phyloP scores from a whole-genome alignment of 495 filamentous ascomycete species.

The Talaromyces thailandensis region DNA sequence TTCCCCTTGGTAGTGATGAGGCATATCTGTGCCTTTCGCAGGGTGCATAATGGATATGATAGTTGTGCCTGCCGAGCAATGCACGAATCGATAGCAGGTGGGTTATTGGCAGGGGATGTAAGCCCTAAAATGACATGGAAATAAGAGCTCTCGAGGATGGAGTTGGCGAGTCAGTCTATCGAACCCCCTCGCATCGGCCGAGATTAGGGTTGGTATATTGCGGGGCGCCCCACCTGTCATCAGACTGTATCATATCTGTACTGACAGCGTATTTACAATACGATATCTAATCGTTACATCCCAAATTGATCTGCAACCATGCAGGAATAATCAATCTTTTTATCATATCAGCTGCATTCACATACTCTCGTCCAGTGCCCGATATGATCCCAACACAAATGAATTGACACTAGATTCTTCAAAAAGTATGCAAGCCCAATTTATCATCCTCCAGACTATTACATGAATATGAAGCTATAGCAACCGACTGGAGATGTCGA shows the following conservation, averaged over 20 bases:
- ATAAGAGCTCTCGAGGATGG: background rate
- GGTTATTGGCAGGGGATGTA: background rate
- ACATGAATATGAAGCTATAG: background rate
- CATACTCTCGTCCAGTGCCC: background rate
- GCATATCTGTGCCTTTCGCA: background rate
- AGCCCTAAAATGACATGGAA: background rate
- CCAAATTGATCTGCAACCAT: background rate
- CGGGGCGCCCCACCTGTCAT: background rate
- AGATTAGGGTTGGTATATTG: background rate
- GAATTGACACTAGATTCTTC: background rate
- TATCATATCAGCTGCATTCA: background rate
- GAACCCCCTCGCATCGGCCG: background rate
- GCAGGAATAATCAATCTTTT: background rate
- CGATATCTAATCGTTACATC: background rate
- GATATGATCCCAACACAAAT: background rate
- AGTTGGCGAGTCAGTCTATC: background rate
- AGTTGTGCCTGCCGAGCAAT: background rate
- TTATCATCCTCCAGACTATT: background rate
- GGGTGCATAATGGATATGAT: background rate
- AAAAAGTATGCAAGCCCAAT: background rate
- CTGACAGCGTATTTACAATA: background rate
- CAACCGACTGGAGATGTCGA: background rate
- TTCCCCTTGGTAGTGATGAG: background rate
- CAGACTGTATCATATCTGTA: background rate
- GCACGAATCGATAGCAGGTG: background rate